Base-by-base conservation (phyloP, 2,329 filamentous ascomycete species). In the Microsporum ferrugineum region DNA sequence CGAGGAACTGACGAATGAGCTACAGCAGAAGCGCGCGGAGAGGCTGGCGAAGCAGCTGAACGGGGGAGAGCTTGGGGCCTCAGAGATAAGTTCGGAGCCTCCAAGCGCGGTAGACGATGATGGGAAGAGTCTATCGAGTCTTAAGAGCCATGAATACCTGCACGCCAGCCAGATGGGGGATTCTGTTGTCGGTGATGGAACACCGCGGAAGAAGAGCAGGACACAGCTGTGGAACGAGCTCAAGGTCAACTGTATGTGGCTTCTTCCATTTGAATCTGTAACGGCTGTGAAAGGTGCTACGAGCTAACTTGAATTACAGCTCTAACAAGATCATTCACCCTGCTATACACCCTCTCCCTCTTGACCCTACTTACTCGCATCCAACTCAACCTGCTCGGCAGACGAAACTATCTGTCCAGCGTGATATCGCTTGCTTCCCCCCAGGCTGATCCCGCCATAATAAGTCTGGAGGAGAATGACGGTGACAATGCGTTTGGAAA, bases 161-260 rank as follows among this genome's bases (percentile, higher is more conserved):
- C 90, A 95, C 71, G 84, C 89, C 8, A 95, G 88, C 73, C 91
- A 95, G 75, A 77, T 88, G 58, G 80, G 79, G 2, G 77, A 85
- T 17, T 81, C 85, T 2, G 74, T 78, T 47, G 76, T 77, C 0
- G 79, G 82, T 29, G 75, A 77, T 51, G 72, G 74, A 58, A 60
- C 77, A 73, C 68, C 79, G 69, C 71, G 79, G 63, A 80, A 81
- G 63, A 89, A 85, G 66, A 90, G 86, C 63, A 97, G 97, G 81
- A 84, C 89, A 57, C 91, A 97, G 77, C 79, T 99, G 51, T 99
- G 94, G 94, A 91, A 95, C 73, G 92, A 99, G 71, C 83, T 99
- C 74, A 96, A 95, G 71, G 96, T 97, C 67, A 91, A 87, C 76
- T 91, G 91, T 95, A 77, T 71, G 38, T 12, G 17, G 8, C n/a